Conservation (phyloP, 2,329 filamentous ascomycete genomes). For the Colletotrichum eremochloae region DNA sequence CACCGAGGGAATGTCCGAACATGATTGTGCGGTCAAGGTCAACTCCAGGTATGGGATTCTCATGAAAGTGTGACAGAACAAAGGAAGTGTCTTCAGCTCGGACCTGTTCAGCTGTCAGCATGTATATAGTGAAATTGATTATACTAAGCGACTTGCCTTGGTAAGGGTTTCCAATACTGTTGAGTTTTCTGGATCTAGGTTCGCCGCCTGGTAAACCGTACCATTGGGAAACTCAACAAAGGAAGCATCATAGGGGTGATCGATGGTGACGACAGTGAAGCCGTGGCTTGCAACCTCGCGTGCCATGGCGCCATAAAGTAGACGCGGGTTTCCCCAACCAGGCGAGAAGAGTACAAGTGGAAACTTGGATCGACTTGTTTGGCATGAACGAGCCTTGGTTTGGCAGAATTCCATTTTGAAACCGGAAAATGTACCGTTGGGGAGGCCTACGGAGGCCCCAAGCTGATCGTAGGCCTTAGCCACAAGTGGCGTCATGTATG, state of each 20-base stretch:
- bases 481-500: constrained; percentile 53
- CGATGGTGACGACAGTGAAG: constrained; percentile 61
- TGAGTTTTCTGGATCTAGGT: constrained; percentile 44
- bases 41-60: constrained; percentile 45
- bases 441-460: constrained; percentile 47
- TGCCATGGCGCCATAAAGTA: constrained; percentile 59
- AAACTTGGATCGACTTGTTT: constrained; percentile 25
- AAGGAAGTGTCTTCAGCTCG: constrained; percentile 55
- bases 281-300: constrained; percentile 61
- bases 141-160: constrained; percentile 34
- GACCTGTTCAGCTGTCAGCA: constrained; percentile 43
- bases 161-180: constrained; percentile 42
- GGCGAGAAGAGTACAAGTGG: constrained; percentile 59
- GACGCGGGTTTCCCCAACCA: constrained; percentile 57
- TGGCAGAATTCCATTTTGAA: constrained; percentile 48
- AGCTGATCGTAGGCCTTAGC: constrained; percentile 49
- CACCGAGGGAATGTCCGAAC: constrained; percentile 57
- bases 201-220: constrained; percentile 42
- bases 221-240: constrained; percentile 63
- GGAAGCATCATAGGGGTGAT: constrained; percentile 61
- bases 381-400: constrained; percentile 20
- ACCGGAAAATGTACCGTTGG: constrained; percentile 48
- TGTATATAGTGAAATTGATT: background rate
- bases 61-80: constrained; percentile 52
- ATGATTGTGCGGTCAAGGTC: constrained; percentile 50